Base-by-base conservation (phyloP, 129 eudicot genomes). In the Tagetes erecta region DNA sequence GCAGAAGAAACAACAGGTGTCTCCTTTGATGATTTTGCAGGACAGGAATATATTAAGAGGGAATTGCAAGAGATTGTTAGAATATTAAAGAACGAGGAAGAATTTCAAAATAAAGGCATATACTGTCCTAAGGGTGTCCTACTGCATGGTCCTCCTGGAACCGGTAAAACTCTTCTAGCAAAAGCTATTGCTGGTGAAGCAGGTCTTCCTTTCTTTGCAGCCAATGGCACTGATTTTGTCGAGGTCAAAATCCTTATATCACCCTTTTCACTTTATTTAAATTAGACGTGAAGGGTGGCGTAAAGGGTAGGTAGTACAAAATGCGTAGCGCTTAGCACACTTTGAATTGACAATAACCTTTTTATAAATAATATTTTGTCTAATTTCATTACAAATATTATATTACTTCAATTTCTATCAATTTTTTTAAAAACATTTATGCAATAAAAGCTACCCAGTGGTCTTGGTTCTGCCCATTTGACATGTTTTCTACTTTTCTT, bases 111-210 rank as follows among this genome's bases (percentile, higher is more conserved):
- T 78, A 90, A 84, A 80, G 98, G 98, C 52, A 93, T 93, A 34
- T 93, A 93, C 57, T 93, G 98, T 77, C 98, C 98, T 49, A 93
- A 88, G 78, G 98, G 98, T 58, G 98, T 93, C 64, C 86, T 93
- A 63, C 95, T 93, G 49, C 91, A 93, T 83, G 98, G 98, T n/a
- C 98, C 98, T 10, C 98, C 98, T 78, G 98, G 98, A 73, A 92
- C 98, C 50, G 98, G 98, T 83, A 93, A 93, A 85, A 93, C 98
- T 44, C 92, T 93, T 68, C 81, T 93, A 45, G 98, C 98, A 39
- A 93, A 88, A 86, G 98, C 98, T 63, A 90, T 93, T 70, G 98
- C 98, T 77, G 98, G 98, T 47, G 98, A 93, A 82, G 95, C 98
- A 47, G 98, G 97, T 13, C 92, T 93, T 84, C 98, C 98, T 37